Base-by-base conservation (phyloP, 2,329 filamentous ascomycete species). In the Dactylonectria macrodidyma region DNA sequence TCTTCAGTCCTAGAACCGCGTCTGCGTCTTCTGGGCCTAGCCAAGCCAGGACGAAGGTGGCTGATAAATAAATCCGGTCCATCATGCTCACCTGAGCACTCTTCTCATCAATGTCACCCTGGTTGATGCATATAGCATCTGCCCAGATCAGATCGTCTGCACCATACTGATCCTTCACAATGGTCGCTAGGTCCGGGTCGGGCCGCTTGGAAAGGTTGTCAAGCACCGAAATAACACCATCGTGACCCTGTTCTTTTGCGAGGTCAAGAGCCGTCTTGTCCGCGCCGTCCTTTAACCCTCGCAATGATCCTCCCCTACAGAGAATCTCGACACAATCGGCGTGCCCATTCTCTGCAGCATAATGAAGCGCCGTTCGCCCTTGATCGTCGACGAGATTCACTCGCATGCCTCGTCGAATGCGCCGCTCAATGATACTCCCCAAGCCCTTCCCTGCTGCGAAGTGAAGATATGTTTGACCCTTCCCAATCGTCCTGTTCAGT, bases 81-180 rank as follows among this genome's bases (percentile, higher is more conserved):
- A 79, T 79, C 56, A 77, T 71, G 19, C 52, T 67, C 5, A 78
- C 78, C 58, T 79, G 77, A 0, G 30, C 11, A 57, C 73, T 74
- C 58, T 78, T 76, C 59, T 79, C 77, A 0, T 61, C 61, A 0
- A 71, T 33, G n/a, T 78, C 71, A 5, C 36, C 19, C 65, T 78
- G 75, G 58, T 78, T 73, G 52, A 79, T 78, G 62, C 78, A 79
- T 2, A 78, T 69, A 0, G 78, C 76, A 36, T 79, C 77, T 0
- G 74, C 73, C 78, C 78, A 80, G 12, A 79, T 56, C 34, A 74
- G 48, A 12, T 58, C 58, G 16, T 71, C 66, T 1, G 68, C 52
- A 5, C 56, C 54, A 16, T 34, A 46, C 3, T 41, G 34, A 2
- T 62, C 54, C 26, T 26, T 54, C 3, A 48, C 22, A 22, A 60